Evolutionary conservation across 1,284 basidiomycete species (phyloP).

Genomic region (Mycosarcoma maydis): DNA sequence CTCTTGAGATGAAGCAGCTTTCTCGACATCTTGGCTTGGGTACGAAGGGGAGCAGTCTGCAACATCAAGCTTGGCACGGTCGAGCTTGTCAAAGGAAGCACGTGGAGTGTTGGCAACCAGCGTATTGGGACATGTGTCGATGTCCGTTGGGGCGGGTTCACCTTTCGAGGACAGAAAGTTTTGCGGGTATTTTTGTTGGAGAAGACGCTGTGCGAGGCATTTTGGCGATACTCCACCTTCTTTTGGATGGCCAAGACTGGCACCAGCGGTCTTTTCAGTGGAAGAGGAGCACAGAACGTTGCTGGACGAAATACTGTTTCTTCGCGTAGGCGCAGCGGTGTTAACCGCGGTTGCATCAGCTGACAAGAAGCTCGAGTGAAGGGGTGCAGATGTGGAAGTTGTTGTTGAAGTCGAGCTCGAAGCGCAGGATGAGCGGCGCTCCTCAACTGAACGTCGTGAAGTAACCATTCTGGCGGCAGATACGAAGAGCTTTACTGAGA

Average conservation of each 20-base stretch:
- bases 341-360: conserved; percentile 44
- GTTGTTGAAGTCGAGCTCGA: conserved; percentile 10
- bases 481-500: too few relatives aligned
- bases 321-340: conserved; percentile 37
- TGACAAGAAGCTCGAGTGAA: conserved; percentile 24
- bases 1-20: neutral
- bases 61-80: conserved; percentile 10
- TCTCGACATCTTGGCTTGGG: conserved; percentile 14
- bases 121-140: conserved; percentile 28
- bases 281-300: conserved; percentile 1
- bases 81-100: conserved; percentile 28
- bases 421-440: conserved; percentile 15
- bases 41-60: neutral
- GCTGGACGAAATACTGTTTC: conserved; percentile 32
- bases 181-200: conserved; percentile 26
- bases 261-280: neutral
- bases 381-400: conserved; percentile 8
- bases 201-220: conserved; percentile 35
- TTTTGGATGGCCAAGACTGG: neutral
- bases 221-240: conserved; percentile 33
- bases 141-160: neutral
- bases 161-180: neutral
- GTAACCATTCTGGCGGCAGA: conserved; percentile 18
- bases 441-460: conserved; percentile 4
- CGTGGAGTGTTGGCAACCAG: conserved; percentile 40